Conservation (phyloP, 495 filamentous ascomycete species). For the Hypoxylon lenormandii region DNA sequence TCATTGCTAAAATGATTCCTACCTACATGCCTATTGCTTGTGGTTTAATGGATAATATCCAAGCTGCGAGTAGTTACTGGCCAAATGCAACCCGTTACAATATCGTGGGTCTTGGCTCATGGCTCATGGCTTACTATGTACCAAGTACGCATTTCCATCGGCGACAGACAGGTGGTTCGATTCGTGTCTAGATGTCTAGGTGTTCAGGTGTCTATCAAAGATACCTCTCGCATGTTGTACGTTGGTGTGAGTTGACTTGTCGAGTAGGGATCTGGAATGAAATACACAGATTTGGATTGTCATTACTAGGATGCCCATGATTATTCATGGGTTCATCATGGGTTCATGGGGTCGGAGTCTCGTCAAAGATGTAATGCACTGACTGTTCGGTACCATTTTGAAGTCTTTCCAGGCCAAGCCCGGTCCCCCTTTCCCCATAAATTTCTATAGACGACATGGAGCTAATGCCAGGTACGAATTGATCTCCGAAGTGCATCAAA, state of each 20-base stretch:
- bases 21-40: not conserved
- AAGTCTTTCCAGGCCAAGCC: slow-evolving; percentile 26
- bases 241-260: not conserved
- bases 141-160: too few species aligned
- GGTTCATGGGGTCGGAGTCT: slow-evolving; percentile 7
- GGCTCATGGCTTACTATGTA: too few species aligned
- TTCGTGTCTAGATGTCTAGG: too few species aligned
- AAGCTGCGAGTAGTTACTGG: too few species aligned
- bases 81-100: too few species aligned
- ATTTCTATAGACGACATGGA: slow-evolving; percentile 35
- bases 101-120: too few species aligned
- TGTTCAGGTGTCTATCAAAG: too few species aligned
- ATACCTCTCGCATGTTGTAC: not conserved
- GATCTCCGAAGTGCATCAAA: slow-evolving; percentile 20
- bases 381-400: slow-evolving; percentile 24
- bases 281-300: slow-evolving; percentile 19
- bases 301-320: slow-evolving; percentile 38
- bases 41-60: too few species aligned
- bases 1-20: not conserved
- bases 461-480: slow-evolving; percentile 46
- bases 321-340: slow-evolving; percentile 2
- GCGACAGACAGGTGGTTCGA: too few species aligned
- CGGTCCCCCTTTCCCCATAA: slow-evolving; percentile 39
- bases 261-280: slow-evolving; percentile 41
- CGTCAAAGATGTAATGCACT: slow-evolving; percentile 22